Conservation (phyloP, 495 filamentous ascomycete genomes). For the Aspergillus haitiensis region DNA sequence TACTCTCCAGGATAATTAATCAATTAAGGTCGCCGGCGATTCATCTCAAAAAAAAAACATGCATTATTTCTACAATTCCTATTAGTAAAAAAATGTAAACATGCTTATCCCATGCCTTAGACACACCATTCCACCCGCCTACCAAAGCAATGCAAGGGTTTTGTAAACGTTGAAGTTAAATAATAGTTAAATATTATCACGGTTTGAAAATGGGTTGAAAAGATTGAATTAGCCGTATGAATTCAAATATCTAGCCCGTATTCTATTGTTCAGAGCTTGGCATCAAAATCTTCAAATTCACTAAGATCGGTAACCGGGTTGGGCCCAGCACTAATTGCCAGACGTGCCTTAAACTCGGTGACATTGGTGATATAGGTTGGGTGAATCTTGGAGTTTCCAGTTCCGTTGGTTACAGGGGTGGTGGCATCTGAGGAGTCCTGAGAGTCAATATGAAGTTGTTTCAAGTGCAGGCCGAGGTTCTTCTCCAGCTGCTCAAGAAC, state of each 20-base stretch:
- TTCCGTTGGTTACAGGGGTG: slow-evolving; percentile 35
- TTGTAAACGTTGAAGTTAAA: background rate
- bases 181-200: background rate
- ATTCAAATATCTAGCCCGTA: background rate
- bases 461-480: slow-evolving; percentile 39
- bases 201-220: background rate
- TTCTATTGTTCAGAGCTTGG: slow-evolving; percentile 62
- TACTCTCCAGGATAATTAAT: background rate
- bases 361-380: slow-evolving; percentile 68
- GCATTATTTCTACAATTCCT: slow-evolving; percentile 1
- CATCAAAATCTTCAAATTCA: slow-evolving; percentile 77
- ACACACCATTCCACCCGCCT: slow-evolving; percentile 1
- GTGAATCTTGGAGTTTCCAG: slow-evolving; percentile 16
- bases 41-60: too few species aligned
- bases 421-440: slow-evolving; percentile 19
- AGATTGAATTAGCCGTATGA: background rate
- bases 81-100: background rate
- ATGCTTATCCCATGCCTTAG: slow-evolving; percentile 5
- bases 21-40: too few species aligned
- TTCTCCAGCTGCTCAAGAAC: slow-evolving; percentile 48
- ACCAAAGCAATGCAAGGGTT: slow-evolving; percentile 12
- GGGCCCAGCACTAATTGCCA: slow-evolving; percentile 68
- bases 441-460: slow-evolving; percentile 41
- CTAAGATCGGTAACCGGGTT: slow-evolving; percentile 69
- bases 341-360: slow-evolving; percentile 69